Evolutionary conservation across 225 moss, liverwort and hornwort genomes (phyloP).

Genomic region (Pleurozium schreberi): DNA sequence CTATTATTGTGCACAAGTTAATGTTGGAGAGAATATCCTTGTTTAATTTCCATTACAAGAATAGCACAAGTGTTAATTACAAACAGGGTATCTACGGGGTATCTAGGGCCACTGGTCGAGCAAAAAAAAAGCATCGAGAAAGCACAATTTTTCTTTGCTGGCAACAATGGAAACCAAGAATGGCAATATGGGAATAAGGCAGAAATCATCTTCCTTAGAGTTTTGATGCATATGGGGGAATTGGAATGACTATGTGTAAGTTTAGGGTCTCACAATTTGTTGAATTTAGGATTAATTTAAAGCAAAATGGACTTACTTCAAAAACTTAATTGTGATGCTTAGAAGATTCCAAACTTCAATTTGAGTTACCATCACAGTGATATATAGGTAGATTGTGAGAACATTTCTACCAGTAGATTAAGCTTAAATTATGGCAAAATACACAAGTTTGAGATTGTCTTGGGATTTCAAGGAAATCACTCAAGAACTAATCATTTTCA

Average conservation of each 20-base stretch:
- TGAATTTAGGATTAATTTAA: neutral
- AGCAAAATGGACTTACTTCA: neutral
- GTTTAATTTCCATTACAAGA: accelerated
- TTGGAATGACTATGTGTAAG: neutral
- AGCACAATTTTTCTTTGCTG: neutral
- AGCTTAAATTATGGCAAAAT: accelerated
- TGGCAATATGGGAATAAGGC: accelerated
- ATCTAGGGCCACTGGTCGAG: too few relatives aligned
- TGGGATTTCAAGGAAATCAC: neutral
- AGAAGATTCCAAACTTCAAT: neutral
- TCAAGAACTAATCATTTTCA: accelerated
- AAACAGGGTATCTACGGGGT: too few relatives aligned
- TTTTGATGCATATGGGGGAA: neutral
- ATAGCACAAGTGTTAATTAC: too few relatives aligned
- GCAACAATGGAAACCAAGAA: accelerated
- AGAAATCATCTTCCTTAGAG: neutral
- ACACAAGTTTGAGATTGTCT: neutral
- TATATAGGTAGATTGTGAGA: too few relatives aligned
- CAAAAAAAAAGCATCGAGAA: accelerated
- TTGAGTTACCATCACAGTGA: accelerated
- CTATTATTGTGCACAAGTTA: neutral
- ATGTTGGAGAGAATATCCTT: accelerated
- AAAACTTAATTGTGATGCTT: too few relatives aligned
- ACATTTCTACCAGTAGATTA: too few relatives aligned
- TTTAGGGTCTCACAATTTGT: accelerated